Evolutionary conservation across 2,329 filamentous ascomycete species (phyloP).

Genomic region (Microsporum canis): DNA sequence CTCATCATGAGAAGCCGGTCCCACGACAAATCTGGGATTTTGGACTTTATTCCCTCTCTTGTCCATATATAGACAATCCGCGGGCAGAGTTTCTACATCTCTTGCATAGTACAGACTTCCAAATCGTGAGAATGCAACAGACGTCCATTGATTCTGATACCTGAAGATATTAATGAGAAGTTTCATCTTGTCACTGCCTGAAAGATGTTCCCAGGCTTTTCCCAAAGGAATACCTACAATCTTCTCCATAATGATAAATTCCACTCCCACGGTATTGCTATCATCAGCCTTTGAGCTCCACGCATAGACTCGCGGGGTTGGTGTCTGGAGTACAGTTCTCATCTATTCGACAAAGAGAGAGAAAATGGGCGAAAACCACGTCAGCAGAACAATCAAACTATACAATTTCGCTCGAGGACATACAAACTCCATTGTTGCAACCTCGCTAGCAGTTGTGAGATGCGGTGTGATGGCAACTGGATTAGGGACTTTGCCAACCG

Average conservation of each 20-base stretch:
- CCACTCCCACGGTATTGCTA: constrained; percentile 13
- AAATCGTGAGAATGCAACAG: constrained; percentile 23
- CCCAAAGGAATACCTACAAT: constrained; percentile 12
- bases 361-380: neutral
- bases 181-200: constrained; percentile 17
- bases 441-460: constrained; percentile 16
- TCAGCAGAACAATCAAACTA: neutral
- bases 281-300: constrained; percentile 12
- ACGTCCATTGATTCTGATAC: constrained; percentile 21
- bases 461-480: constrained; percentile 19
- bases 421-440: constrained; percentile 20
- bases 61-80: constrained; percentile 17
- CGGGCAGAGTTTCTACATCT: constrained; percentile 15
- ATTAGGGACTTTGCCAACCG: constrained; percentile 22
- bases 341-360: neutral
- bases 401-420: neutral
- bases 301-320: constrained; percentile 12
- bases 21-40: constrained; percentile 19
- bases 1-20: constrained; percentile 20
- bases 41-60: constrained; percentile 15
- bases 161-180: constrained; percentile 20
- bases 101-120: constrained; percentile 20
- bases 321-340: constrained; percentile 13
- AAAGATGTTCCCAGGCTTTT: constrained; percentile 19
- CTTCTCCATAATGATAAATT: constrained; percentile 21